These are phyloP conservation scores for Pseudocercospora cruenta DNA, from an alignment of 2,329 filamentous ascomycete genomes.

Conservation along the genomic window DNA sequence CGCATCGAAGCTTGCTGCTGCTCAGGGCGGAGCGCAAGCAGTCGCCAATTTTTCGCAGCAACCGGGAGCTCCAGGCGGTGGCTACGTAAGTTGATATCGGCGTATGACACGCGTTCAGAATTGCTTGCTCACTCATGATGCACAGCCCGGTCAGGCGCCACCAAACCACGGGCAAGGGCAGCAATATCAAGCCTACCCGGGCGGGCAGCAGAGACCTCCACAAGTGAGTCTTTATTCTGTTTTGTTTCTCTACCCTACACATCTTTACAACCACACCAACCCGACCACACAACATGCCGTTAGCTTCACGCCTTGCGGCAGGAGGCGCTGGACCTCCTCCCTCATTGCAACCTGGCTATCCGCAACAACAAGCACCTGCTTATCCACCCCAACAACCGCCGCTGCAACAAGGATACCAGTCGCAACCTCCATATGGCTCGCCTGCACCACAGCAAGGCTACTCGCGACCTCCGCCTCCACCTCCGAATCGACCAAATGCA, in stretches of 20 bases:
- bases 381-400: conserved; percentile 21
- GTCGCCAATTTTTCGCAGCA: conserved; percentile 32
- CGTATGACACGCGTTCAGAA: conserved; percentile 24
- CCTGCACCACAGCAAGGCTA: conserved; percentile 41
- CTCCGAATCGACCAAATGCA: conserved; percentile 27
- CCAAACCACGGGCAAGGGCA: conserved; percentile 29
- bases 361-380: conserved; percentile 27
- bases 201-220: conserved; percentile 31
- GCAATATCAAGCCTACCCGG: conserved; percentile 58
- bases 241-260: conserved; percentile 14
- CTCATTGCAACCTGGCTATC: conserved; percentile 44
- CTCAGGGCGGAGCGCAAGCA: conserved; percentile 38
- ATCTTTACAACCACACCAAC: conserved; percentile 10
- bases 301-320: conserved; percentile 35
- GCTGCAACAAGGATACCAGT: conserved; percentile 13
- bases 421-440: conserved; percentile 37
- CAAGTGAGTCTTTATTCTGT: conserved; percentile 28
- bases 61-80: conserved; percentile 37
- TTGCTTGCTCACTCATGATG: conserved; percentile 22
- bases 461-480: conserved; percentile 44
- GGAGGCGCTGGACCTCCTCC: conserved; percentile 39
- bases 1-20: conserved; percentile 53
- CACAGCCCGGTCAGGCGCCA: conserved; percentile 34
- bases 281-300: conserved; percentile 31
- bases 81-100: conserved; percentile 56